Base-by-base conservation (phyloP, 108 stramenopile genomes). In the Discostella stelligeroides region DNA sequence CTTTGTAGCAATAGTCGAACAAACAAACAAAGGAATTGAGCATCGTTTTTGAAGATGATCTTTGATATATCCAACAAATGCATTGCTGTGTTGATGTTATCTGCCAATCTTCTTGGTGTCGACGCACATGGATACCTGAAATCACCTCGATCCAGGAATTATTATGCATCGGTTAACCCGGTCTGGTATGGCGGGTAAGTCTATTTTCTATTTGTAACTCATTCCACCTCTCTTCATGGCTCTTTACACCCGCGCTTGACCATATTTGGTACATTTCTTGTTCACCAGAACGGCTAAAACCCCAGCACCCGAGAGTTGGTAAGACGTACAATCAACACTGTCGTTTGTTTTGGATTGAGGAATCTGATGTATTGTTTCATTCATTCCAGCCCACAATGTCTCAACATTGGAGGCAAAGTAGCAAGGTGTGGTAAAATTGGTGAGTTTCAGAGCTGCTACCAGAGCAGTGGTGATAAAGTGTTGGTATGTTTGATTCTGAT, bases 111-210 rank as follows among this genome's bases (percentile, higher is more conserved):
- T 34, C 34, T 14, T 21, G 60, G 39, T 15, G 81, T 76, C 12
- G 48, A 59, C 34, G 75, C 54, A 2, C 81, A 82, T 39, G 81
- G 81, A 3, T 76, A 76, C 28, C 75, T 82, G 27, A 66, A 66
- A 58, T 60, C 60, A 30, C 81, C 81, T 9, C 81, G 81, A 7
- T 62, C 73, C 38, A 69, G 81, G n/a, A 81, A 81, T 62, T 75
- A 53, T 43, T 45, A 63, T 27, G 81, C 81, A 8, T 29, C 38
- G 12, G 45, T 76, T 14, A 64, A 76, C 18, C 75, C 75, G 8
- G 29, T 38, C 18, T 64, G 63, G 60, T 65, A 18, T 56, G 72
- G 72, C 7, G 72, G 72, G 34, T 34, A 6, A 3, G 34, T 34
- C 3, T 34, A n/a, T 34, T 34, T 34, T 34, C 34, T 34, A 34